A percentile compares a stretch with the other conserved stretches of the same genome.
Evolutionary conservation across 2,329 filamentous ascomycete genomes (phyloP).

Genomic region (Stachybotrys elegans): DNA sequence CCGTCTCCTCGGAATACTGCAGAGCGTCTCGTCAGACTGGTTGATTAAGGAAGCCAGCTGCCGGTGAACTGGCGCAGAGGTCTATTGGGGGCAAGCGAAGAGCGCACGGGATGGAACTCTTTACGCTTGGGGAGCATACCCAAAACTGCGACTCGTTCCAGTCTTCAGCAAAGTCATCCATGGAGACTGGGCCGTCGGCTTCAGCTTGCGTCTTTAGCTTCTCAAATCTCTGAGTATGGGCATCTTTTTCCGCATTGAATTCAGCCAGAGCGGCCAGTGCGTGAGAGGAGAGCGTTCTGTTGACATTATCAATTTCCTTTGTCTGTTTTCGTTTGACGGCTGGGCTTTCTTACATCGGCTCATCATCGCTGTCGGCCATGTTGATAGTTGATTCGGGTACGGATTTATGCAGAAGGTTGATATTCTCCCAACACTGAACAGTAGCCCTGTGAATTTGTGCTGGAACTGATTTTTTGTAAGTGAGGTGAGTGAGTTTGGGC

Average conservation of each 20-base stretch:
- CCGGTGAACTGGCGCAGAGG: conserved; percentile 15
- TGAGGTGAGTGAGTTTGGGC: too few relatives aligned
- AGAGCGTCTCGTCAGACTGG: neutral
- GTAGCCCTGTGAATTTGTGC: too few relatives aligned
- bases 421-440: too few relatives aligned
- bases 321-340: neutral
- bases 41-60: conserved; percentile 8
- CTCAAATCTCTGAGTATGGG: conserved; percentile 60
- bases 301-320: neutral
- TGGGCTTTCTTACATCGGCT: conserved; percentile 38
- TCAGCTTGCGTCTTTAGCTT: conserved; percentile 60
- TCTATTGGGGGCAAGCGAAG: neutral
- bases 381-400: too few relatives aligned
- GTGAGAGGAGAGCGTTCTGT: conserved; percentile 54
- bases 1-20: conserved; percentile 70
- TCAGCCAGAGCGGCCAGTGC: conserved; percentile 65
- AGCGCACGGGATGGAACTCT: neutral
- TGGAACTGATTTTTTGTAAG: too few relatives aligned
- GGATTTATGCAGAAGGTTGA: too few relatives aligned
- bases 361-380: conserved; percentile 36
- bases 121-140: conserved; percentile 41
- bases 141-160: conserved; percentile 85
- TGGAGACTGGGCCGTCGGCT: conserved; percentile 43
- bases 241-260: conserved; percentile 71
- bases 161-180: conserved; percentile 72